Percentiles rank a stretch among this genome's conserved stretches.
These are phyloP conservation scores for Neofusicoccum umdonicola DNA, from an alignment of 2,329 filamentous ascomycete genomes.

Conservation along the genomic window DNA sequence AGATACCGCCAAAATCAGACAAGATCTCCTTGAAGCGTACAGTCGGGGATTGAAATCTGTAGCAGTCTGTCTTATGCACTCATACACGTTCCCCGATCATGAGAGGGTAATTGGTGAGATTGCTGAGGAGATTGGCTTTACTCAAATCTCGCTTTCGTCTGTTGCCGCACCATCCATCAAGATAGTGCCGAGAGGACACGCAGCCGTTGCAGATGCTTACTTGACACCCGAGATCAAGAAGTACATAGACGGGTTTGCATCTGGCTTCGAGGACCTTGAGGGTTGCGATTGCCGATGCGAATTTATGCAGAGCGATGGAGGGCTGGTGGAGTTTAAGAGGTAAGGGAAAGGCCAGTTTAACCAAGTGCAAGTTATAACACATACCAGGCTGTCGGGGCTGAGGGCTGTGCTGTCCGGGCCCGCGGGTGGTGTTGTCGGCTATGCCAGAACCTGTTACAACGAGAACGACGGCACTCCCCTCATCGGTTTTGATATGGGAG, in stretches of 20 bases:
- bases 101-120: conserved; percentile 27
- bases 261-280: conserved; percentile 28
- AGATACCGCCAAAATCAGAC: neutral
- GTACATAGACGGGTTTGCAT: conserved; percentile 26
- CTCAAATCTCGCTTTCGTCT: conserved; percentile 26
- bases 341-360: no score
- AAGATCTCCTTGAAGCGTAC: conserved; percentile 26
- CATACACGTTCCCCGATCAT: conserved; percentile 34
- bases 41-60: conserved; percentile 35
- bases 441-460: conserved; percentile 31
- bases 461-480: conserved; percentile 24
- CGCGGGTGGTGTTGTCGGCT: conserved; percentile 37
- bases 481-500: conserved; percentile 32
- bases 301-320: conserved; percentile 37
- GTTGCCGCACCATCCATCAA: neutral
- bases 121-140: conserved; percentile 31
- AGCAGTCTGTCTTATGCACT: conserved; percentile 35
- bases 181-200: conserved; percentile 5
- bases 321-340: conserved; percentile 20
- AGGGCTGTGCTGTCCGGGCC: conserved; percentile 33
- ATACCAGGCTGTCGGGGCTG: conserved; percentile 29
- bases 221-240: conserved; percentile 26
- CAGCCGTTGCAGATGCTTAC: conserved; percentile 19
- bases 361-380: conserved; percentile 2
- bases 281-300: conserved; percentile 29